Evolutionary conservation across 148 eudicot species (phyloP), one percentile per base, ranked within the genome.

Genomic region (Dianthus caryophyllus): DNA sequence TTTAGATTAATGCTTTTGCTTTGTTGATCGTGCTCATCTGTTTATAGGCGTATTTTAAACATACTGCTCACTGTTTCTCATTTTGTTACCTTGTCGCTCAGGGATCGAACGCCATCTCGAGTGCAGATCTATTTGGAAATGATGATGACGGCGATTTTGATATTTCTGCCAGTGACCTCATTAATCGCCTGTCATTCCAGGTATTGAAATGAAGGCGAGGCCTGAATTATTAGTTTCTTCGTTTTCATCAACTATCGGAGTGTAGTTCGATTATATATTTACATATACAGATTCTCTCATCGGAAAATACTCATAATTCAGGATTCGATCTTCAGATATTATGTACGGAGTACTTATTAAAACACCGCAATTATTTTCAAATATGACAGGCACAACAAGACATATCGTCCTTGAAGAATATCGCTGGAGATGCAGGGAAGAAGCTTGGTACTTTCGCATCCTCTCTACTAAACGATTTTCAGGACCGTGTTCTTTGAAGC

Each of bases 391-490:
- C 99, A 65, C 97, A 88, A 68, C 99, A 94, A 64, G 99, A 94
- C 79, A 61, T 94, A 46, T 88, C 99, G 25, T 90, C 97, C 15
- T 80, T 94, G 65, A 94, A 88, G 84, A 90, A 82, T 62, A 94
- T 94, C 20, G 99, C 99, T 0, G 99, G 99, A 73, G 99, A 94
- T 76, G 88, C 99, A 10, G 97, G 99, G 72, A 94, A 90, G 81
- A 94, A 86, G 78, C 81, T 94, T 13, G 78, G 87, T 78, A 80
- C 92, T 30, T 21, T 90, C 24, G 97, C 96, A 2, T 88, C 97
- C 27, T 77, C 78, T 25, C 61, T 94, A 43, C 68, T 90, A 66
- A 77, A 83, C 3, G 93, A 90, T 81, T 68, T 94, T 66, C 99
- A 94, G 83, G 97, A 94, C 72, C 81, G 93, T 82, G 69, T 86